Base-by-base conservation (phyloP, 768 basidiomycete species). In the Tylopilus vinaceipallidus region DNA sequence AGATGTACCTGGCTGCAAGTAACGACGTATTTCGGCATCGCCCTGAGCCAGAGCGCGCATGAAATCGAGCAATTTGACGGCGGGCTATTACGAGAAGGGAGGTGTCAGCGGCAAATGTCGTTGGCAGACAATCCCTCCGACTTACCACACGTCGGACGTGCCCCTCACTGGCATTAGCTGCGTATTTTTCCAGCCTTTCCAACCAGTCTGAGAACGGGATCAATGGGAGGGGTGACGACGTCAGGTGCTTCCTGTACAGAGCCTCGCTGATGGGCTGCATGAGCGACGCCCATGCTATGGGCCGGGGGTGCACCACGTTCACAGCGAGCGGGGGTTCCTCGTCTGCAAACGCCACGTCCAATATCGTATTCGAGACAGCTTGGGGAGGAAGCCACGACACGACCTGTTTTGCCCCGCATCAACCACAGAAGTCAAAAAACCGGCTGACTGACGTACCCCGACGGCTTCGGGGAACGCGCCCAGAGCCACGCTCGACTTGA, bases 241-340 rank as follows among this genome's bases (percentile, higher is more conserved):
- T 49, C 33, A 56, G 26, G 42, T 33, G 35, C 14, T 43, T 42
- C 27, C 36, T 56, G 36, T 52, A 45, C 12, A 64, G 29, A 0
- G 56, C 55, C 11, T 54, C 51, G 16, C 50, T 50, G 13, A 75
- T 45, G 4, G 56, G 52, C 5, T 37, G 49, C 51, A 75, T 68
- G 43, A 52, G 8, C 1, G 43, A 44, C 6, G 33, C 52, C 60
- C 65, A 67, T 23, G 41, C n/a, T 8, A 67, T 46, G 11, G 73
- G 71, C 2, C 58, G 63, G 0, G 68, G 68, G 46, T 71, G 71
- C 7, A 71, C 64, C 24, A 74, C 16, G 32, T 73, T 71, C 27
- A 67, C 41, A 4, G 50, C 60, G 7, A 61, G 26, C 1, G 61
- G 59, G 2, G 50, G 56, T 14, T 48, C 24, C 14, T 55, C 51